These are phyloP conservation scores for Capsicum chinense DNA, from an alignment of 257 asterid genomes.

Conservation along the genomic window DNA sequence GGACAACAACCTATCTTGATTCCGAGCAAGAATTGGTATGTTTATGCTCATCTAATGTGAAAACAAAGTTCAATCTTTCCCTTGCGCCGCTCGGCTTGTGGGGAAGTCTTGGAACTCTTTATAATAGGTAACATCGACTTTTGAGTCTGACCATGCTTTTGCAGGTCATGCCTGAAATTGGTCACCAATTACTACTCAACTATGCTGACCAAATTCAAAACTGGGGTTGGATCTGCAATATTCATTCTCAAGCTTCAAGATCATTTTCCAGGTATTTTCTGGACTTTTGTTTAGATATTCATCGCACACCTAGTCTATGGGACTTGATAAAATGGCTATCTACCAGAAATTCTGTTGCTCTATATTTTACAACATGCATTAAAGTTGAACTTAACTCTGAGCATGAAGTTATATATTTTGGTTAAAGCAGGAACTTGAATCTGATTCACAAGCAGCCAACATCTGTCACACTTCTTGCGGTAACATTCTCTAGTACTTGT, in stretches of 20 bases:
- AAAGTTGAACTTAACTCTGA: background rate
- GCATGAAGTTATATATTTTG: background rate
- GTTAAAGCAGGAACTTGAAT: conserved; percentile 67
- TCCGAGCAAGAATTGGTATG: conserved; percentile 80
- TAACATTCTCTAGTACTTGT: conserved; percentile 33
- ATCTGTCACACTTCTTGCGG: conserved; percentile 76
- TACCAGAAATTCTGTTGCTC: background rate
- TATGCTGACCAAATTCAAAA: conserved; percentile 69
- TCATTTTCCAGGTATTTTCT: conserved; percentile 72
- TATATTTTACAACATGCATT: background rate
- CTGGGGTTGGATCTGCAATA: conserved; percentile 98
- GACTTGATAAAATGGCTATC: background rate
- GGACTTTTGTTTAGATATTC: background rate
- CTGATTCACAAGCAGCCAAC: conserved; percentile 71
- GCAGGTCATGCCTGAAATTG: conserved; percentile 90
- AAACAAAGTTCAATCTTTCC: conserved; percentile 20
- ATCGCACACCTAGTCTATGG: background rate
- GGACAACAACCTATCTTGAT: conserved; percentile 67
- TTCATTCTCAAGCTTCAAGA: conserved; percentile 60
- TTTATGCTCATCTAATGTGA: conserved; percentile 28
- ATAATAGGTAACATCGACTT: background rate
- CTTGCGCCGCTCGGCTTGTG: background rate
- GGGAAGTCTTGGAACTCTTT: background rate
- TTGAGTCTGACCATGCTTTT: conserved; percentile 29
- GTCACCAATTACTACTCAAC: conserved; percentile 82